Base-by-base conservation (phyloP, 176 grass and related monocot species). In the Urochloa ruziziensis region DNA sequence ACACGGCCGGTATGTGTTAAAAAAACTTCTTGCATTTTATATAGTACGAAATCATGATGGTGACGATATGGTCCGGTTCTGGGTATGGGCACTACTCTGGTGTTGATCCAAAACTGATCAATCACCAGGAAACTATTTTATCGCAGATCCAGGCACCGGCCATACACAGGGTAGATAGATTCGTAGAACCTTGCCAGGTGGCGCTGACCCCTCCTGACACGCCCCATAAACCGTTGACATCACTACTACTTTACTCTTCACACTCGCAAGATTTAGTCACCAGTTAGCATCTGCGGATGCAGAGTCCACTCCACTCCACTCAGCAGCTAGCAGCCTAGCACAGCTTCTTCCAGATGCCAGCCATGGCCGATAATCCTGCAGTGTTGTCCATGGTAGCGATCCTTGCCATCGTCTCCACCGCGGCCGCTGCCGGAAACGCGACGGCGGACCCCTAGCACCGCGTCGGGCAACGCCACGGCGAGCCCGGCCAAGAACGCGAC, bases 201-300 rank as follows among this genome's bases (percentile, higher is more conserved):
- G 82, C 25, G 39, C 77, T 42, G 70, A 52, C 70, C 25, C 33
- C 70, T 77, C 73, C 82, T 89, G 48, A 49, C n/a, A 79, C 12
- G n/a, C 47, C 2, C 4, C 8, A 49, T 44, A 58, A 25, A 80
- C 21, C 37, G 51, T 69, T 80, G 68, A 80, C 75, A 70, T 75
- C 19, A 7, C 8, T 17, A 60, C 24, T 51, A 32, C 43, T 6
- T 32, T 58, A 42, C 4, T 28, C 35, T 0, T 58, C 37, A 39
- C 74, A 4, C 4, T 53, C 6, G 24, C 67, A 74, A 67, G 36
- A 29, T 23, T 80, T 15, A 80, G 62, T 52, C 12, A 10, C 19
- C 12, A 52, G 25, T 5, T 28, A 80, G 67, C 46, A 70, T 46
- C 67, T 36, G 44, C 29, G 19, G 77, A 49, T 67, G 48, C 30